Conservation (phyloP, 768 basidiomycete species). For the Sutorius australiensis region DNA sequence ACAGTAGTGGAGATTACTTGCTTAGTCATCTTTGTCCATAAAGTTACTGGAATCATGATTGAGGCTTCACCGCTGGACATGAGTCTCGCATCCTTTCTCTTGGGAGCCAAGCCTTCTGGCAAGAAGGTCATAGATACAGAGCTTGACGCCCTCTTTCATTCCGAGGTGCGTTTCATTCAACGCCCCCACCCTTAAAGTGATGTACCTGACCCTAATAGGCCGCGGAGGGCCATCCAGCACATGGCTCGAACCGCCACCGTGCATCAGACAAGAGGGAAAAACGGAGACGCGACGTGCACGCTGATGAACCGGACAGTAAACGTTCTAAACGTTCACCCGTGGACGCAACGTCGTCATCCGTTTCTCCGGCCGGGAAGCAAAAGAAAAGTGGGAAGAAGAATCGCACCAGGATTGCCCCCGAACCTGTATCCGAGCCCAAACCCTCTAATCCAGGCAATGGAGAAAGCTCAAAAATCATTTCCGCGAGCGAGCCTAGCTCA, state of each 20-base stretch:
- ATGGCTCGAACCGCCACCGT: constrained; percentile 1
- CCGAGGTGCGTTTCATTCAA: constrained; percentile 40
- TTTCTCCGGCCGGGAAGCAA: constrained; percentile 14
- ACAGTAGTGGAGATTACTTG: background rate
- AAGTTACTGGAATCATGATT: background rate
- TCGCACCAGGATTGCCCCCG: background rate
- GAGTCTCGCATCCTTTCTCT: constrained; percentile 55
- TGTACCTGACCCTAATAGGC: constrained; percentile 11
- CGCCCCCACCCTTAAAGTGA: constrained; percentile 7
- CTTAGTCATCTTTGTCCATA: background rate
- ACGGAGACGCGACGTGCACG: constrained; percentile 10
- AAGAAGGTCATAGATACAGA: constrained; percentile 52
- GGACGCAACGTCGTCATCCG: constrained; percentile 16
- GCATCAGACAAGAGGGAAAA: constrained; percentile 9
- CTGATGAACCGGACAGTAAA: constrained; percentile 16
- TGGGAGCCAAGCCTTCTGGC: constrained; percentile 32
- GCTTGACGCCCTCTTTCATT: constrained; percentile 59
- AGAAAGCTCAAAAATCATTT: constrained; percentile 2
- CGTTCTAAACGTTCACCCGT: constrained; percentile 11
- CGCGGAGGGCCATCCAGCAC: background rate
- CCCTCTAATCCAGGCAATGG: background rate
- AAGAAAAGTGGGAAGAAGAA: constrained; percentile 11
- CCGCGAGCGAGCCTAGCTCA: constrained; percentile 27
- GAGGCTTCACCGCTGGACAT: constrained; percentile 27
- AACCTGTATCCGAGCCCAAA: background rate